phyloP scores from a whole-genome alignment of 106 monocot genomes.

The Dendrobium officinale region DNA sequence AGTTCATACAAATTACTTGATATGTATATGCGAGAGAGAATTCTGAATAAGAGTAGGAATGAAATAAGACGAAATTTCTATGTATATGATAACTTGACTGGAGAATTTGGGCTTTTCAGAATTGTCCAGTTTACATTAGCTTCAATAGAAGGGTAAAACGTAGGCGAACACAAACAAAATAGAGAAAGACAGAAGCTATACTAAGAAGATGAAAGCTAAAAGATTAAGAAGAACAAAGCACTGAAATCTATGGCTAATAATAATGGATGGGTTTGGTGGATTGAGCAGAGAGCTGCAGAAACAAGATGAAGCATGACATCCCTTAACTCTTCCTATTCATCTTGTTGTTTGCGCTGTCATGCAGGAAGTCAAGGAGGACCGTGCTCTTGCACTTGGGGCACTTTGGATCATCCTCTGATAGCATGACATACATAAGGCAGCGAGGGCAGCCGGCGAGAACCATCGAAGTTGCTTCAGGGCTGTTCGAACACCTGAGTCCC shows the following conservation, averaged over 20 bases:
- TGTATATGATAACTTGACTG: conserved; percentile 7
- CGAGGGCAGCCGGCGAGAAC: conserved; percentile 50
- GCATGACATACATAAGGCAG: conserved; percentile 70
- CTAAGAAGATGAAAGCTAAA: conserved; percentile 1
- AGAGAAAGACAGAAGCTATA: neutral
- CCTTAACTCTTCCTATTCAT: conserved; percentile 16
- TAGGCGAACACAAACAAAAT: neutral
- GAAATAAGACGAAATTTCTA: neutral
- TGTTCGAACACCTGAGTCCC: conserved; percentile 21
- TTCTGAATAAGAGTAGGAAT: neutral
- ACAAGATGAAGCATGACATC: neutral
- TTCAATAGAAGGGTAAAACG: conserved; percentile 3
- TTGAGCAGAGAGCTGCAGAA: neutral
- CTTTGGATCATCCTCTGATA: conserved; percentile 44
- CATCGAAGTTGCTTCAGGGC: conserved; percentile 56
- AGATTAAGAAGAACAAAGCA: neutral
- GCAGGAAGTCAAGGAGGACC: conserved; percentile 49
- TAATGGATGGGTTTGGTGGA: neutral
- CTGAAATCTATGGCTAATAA: neutral
- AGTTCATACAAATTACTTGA: neutral
- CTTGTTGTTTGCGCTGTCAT: conserved; percentile 20
- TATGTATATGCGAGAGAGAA: neutral
- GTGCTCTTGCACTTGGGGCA: conserved; percentile 66
- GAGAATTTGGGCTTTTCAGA: conserved; percentile 21
- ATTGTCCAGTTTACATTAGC: conserved; percentile 19